Evolutionary conservation across 2,329 filamentous ascomycete genomes (phyloP).

Genomic region (Aspergillus fischeri): DNA sequence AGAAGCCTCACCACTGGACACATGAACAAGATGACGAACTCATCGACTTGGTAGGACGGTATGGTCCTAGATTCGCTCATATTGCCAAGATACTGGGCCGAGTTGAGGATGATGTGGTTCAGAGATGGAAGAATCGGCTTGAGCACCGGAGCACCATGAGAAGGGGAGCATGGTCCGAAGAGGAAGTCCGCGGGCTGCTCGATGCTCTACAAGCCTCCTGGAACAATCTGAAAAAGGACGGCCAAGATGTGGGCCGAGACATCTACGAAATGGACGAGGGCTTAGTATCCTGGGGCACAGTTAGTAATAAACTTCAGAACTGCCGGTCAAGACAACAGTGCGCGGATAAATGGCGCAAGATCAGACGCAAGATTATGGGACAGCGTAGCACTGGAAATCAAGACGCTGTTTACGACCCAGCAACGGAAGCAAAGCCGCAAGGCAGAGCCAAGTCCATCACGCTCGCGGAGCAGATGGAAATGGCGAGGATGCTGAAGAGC

Average conservation of each 20-base stretch:
- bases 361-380: conserved; percentile 18
- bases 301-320: conserved; percentile 28
- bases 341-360: conserved; percentile 38
- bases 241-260: conserved; percentile 27
- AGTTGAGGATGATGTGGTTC: conserved; percentile 39
- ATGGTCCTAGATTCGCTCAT: conserved; percentile 34
- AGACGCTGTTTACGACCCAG: conserved; percentile 24
- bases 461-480: not conserved
- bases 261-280: conserved; percentile 35
- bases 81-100: conserved; percentile 37
- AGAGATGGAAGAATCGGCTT: conserved; percentile 42
- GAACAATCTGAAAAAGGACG: conserved; percentile 13
- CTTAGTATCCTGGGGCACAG: conserved; percentile 27
- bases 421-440: conserved; percentile 1
- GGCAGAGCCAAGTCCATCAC: conserved; percentile 1
- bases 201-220: conserved; percentile 24
- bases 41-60: conserved; percentile 22
- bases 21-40: conserved; percentile 40
- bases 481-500: conserved; percentile 3
- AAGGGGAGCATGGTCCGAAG: conserved; percentile 33
- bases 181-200: conserved; percentile 29
- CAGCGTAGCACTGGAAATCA: conserved; percentile 19
- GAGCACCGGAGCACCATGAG: conserved; percentile 34
- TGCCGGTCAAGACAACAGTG: conserved; percentile 37
- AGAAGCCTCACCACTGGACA: conserved; percentile 38